These are phyloP conservation scores for Hanseniaspora pseudoguilliermondii DNA, from an alignment of 805 yeast species.

Conservation along the genomic window DNA sequence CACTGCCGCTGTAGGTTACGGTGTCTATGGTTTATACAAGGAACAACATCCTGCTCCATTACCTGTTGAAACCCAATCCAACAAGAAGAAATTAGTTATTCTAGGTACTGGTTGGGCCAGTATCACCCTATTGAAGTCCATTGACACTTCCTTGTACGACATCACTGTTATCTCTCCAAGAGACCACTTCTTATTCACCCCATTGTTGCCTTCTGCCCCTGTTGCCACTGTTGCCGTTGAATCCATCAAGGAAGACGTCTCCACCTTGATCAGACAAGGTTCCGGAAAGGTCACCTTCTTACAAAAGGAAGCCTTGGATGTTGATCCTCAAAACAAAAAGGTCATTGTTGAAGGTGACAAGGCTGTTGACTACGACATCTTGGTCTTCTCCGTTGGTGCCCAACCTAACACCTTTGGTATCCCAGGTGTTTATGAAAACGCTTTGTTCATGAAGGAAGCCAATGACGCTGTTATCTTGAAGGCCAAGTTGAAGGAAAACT, in stretches of 20 bases:
- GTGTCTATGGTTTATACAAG: constrained; percentile 49
- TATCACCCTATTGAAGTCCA: constrained; percentile 64
- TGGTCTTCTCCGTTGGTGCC: constrained; percentile 90
- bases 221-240: constrained; percentile 84
- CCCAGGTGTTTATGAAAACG: constrained; percentile 83
- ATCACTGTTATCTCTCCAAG: constrained; percentile 87
- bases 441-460: constrained; percentile 80
- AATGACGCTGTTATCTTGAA: constrained; percentile 78
- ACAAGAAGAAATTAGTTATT: constrained; percentile 42
- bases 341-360: constrained; percentile 49
- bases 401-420: constrained; percentile 89
- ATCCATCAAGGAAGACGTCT: constrained; percentile 87
- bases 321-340: constrained; percentile 59
- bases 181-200: constrained; percentile 90
- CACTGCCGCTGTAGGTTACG: constrained; percentile 41
- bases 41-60: constrained; percentile 54
- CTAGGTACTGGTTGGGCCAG: constrained; percentile 95
- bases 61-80: constrained; percentile 34
- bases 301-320: constrained; percentile 80
- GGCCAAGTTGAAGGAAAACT: constrained; percentile 67
- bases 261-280: constrained; percentile 68
- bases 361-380: constrained; percentile 56
- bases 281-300: constrained; percentile 68
- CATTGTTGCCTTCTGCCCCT: constrained; percentile 88
- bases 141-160: constrained; percentile 78